Conservation (phyloP, 2,329 filamentous ascomycete species). For the Pseudogymnoascus sp. region DNA sequence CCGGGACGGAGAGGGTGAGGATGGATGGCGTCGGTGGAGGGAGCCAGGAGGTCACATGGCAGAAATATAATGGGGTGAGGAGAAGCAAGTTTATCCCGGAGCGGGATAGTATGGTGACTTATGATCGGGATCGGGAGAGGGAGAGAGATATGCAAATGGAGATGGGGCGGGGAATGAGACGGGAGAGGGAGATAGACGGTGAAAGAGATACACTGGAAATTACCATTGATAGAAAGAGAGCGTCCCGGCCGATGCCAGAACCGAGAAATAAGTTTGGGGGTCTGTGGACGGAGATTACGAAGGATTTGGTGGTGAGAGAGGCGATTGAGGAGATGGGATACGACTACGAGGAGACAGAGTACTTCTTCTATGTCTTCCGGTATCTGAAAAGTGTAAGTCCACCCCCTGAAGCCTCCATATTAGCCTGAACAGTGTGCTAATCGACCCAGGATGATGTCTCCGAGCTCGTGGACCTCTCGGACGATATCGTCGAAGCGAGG, state of each 20-base stretch:
- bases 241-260: constrained; percentile 11
- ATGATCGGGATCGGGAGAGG: neutral
- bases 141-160: constrained; percentile 11
- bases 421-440: constrained; percentile 26
- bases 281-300: constrained; percentile 96
- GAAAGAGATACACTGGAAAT: neutral
- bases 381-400: constrained; percentile 74
- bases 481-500: constrained; percentile 64
- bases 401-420: neutral
- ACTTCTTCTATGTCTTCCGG: constrained; percentile 86
- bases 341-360: constrained; percentile 81
- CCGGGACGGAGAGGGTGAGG: constrained; percentile 71
- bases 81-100: constrained; percentile 67
- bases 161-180: constrained; percentile 9
- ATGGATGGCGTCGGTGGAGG: constrained; percentile 73
- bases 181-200: constrained; percentile 5
- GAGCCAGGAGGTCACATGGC: constrained; percentile 69
- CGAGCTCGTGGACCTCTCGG: constrained; percentile 71
- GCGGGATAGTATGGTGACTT: constrained; percentile 16
- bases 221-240: neutral
- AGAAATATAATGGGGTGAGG: constrained; percentile 69
- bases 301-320: constrained; percentile 78
- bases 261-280: constrained; percentile 43
- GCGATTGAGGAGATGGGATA: constrained; percentile 81
- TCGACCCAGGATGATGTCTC: constrained; percentile 69